Percentiles rank a stretch among this genome's conserved stretches.
phyloP scores from a whole-genome alignment of 1,139 yeast genomes.

The Candida sp. region DNA sequence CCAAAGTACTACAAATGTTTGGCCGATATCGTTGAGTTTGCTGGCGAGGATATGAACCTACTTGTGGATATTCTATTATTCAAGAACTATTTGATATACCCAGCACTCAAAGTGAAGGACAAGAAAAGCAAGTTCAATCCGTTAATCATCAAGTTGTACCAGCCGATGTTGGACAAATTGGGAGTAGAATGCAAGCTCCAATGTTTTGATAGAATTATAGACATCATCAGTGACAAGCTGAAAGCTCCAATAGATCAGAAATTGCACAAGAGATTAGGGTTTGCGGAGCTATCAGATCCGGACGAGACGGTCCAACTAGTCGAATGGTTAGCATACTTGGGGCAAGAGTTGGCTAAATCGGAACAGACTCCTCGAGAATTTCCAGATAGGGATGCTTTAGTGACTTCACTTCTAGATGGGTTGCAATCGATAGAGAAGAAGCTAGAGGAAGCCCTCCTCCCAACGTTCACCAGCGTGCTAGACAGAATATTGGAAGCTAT shows the following conservation, averaged over 20 bases:
- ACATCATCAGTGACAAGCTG: not conserved
- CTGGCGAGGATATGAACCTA: constrained; percentile 8
- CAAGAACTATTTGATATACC: constrained; percentile 32
- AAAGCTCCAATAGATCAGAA: constrained; percentile 1
- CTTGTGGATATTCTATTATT: constrained; percentile 23
- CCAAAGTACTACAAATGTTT: constrained; percentile 26
- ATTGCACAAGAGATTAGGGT: constrained; percentile 10
- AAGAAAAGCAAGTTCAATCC: constrained; percentile 29
- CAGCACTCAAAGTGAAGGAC: constrained; percentile 21
- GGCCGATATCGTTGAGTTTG: constrained; percentile 18
- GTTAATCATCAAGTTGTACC: constrained; percentile 32
- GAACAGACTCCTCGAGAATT: not conserved
- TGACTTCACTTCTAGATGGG: not conserved
- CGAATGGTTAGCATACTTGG: constrained; percentile 21
- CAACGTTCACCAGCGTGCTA: not conserved
- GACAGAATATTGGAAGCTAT: not conserved
- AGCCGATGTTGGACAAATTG: constrained; percentile 35
- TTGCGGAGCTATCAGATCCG: not conserved
- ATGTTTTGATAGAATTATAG: constrained; percentile 13
- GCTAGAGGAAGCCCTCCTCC: not conserved
- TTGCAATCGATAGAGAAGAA: not conserved
- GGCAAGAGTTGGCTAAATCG: not conserved
- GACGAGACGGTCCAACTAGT: constrained; percentile 18
- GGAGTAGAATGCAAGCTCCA: constrained; percentile 25
- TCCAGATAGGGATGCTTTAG: not conserved